Conservation (phyloP, 768 basidiomycete genomes). For the Rhodotorula toruloides region DNA sequence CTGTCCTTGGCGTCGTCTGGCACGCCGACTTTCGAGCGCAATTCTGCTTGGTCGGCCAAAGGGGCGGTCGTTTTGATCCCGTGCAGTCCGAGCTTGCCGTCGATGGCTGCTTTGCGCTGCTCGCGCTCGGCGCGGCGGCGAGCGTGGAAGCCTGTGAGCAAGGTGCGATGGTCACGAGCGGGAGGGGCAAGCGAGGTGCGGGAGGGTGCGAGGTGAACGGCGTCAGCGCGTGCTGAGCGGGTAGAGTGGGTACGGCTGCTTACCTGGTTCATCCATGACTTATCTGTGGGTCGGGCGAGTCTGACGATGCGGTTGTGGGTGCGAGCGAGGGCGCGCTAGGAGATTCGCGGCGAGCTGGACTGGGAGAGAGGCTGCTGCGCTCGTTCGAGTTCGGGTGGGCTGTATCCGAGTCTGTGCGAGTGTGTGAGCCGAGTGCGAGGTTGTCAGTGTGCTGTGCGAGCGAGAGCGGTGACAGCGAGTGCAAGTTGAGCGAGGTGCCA, state of each 20-base stretch:
- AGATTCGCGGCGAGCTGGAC: too few species aligned
- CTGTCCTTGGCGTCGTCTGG: not conserved
- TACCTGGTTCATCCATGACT: conserved; percentile 38
- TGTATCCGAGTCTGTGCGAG: too few species aligned
- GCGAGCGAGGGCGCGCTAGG: too few species aligned
- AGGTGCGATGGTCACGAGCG: not conserved
- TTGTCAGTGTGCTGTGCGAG: too few species aligned
- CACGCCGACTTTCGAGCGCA: conserved; percentile 10
- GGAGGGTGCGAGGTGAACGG: not conserved
- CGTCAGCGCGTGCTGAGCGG: not conserved
- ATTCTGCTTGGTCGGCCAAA: conserved; percentile 14
- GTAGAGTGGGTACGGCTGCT: not conserved
- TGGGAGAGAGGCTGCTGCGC: too few species aligned
- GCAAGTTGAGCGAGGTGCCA: too few species aligned
- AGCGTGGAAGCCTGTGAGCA: conserved; percentile 36
- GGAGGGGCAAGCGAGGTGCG: not conserved
- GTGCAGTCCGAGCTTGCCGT: conserved; percentile 58
- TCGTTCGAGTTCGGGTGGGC: too few species aligned
- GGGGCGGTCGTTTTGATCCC: conserved; percentile 48
- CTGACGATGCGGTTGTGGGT: too few species aligned
- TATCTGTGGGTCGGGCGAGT: not conserved
- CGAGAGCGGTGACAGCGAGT: too few species aligned
- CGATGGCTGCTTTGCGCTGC: conserved; percentile 48
- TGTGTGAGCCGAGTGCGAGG: too few species aligned
- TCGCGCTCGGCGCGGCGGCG: conserved; percentile 31